Percentiles rank a stretch among this genome's conserved stretches.
phyloP scores from a whole-genome alignment of 257 asterid species.

The Catharanthus roseus region DNA sequence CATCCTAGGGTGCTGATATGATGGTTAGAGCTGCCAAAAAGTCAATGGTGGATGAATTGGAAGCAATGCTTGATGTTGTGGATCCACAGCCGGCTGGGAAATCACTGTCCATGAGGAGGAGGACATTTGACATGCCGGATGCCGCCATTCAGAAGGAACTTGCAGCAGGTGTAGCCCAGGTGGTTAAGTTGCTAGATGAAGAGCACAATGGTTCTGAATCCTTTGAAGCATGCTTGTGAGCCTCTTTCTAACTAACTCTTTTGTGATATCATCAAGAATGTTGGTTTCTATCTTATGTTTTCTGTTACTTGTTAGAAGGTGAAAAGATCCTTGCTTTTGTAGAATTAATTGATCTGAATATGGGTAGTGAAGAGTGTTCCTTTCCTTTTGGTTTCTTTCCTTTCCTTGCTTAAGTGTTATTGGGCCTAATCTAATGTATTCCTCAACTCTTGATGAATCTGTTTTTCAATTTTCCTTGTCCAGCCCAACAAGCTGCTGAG shows the following conservation, averaged over 20 bases:
- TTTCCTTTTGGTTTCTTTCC: no score
- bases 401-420: neutral
- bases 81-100: conserved; percentile 77
- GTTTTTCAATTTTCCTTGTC: no score
- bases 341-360: neutral
- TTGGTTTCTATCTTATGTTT: conserved; percentile 12
- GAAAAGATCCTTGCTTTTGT: neutral
- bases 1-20: conserved; percentile 65
- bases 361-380: neutral
- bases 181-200: conserved; percentile 70
- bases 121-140: conserved; percentile 93
- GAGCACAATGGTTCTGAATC: conserved; percentile 47
- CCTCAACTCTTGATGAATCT: neutral
- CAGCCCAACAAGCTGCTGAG: neutral
- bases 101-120: conserved; percentile 52
- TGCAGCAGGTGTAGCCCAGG: conserved; percentile 90
- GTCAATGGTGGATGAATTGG: conserved; percentile 81
- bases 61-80: conserved; percentile 90
- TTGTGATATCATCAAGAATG: conserved; percentile 4
- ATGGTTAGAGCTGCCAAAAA: conserved; percentile 74
- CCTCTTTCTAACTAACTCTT: no score
- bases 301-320: neutral
- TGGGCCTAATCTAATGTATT: neutral
- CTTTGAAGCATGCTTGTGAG: conserved; percentile 43
- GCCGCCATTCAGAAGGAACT: conserved; percentile 58